phyloP scores from a whole-genome alignment of 176 grass and related monocot species.

The Musa itinerans region DNA sequence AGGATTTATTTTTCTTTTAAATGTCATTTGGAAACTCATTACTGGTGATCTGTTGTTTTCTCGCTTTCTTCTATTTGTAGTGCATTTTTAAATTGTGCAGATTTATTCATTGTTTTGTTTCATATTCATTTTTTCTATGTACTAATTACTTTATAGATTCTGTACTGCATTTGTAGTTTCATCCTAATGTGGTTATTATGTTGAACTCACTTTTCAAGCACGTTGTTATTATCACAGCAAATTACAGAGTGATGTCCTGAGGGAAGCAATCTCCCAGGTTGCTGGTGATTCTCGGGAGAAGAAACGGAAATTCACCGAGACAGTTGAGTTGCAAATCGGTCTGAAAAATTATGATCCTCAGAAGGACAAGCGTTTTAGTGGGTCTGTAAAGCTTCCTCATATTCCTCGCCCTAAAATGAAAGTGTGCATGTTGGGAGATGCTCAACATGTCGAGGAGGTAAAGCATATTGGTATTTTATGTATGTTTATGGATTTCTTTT shows the following conservation, averaged over 20 bases:
- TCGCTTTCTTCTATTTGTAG: too few species aligned
- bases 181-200: too few species aligned
- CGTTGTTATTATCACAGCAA: not conserved
- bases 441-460: slow-evolving; percentile 20
- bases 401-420: slow-evolving; percentile 23
- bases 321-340: slow-evolving; percentile 16
- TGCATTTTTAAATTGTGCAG: too few species aligned
- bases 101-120: too few species aligned
- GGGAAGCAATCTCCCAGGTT: slow-evolving; percentile 19
- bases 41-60: too few species aligned
- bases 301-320: slow-evolving; percentile 18
- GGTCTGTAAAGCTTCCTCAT: slow-evolving; percentile 16
- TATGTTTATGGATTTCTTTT: not conserved
- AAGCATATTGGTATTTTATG: not conserved
- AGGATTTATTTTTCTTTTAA: too few species aligned
- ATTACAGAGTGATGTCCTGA: slow-evolving; percentile 10
- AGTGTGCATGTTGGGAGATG: slow-evolving; percentile 21
- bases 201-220: too few species aligned
- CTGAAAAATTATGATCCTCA: slow-evolving; percentile 20
- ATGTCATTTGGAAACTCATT: too few species aligned
- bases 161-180: too few species aligned
- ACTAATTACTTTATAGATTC: too few species aligned
- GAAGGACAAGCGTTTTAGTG: slow-evolving; percentile 22
- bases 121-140: too few species aligned
- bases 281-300: slow-evolving; percentile 4